phyloP scores from a whole-genome alignment of 2,329 filamentous ascomycete species.

The Cladosporium phlei region DNA sequence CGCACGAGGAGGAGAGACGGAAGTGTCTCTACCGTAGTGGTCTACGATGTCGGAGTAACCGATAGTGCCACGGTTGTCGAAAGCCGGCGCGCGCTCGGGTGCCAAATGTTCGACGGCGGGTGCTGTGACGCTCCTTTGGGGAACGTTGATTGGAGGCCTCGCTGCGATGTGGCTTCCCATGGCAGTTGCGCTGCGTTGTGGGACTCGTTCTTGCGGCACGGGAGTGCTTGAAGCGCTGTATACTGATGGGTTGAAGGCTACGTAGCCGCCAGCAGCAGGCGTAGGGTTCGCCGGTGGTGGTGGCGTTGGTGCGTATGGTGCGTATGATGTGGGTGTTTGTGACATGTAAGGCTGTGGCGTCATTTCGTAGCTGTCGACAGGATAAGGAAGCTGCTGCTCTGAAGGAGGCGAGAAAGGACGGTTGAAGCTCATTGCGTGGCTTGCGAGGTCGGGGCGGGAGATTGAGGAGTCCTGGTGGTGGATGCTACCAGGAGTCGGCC shows the following conservation, averaged over 20 bases:
- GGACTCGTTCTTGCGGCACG: slow-evolving; percentile 13
- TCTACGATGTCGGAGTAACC: slow-evolving; percentile 13
- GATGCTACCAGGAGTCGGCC: slow-evolving; percentile 19
- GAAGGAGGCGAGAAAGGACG: slow-evolving; percentile 18
- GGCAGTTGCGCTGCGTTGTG: slow-evolving; percentile 19
- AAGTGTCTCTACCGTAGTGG: slow-evolving; percentile 1
- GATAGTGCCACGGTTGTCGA: slow-evolving; percentile 2
- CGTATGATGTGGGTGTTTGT: slow-evolving; percentile 10
- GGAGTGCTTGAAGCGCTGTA: slow-evolving; percentile 15
- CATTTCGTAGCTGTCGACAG: slow-evolving; percentile 32
- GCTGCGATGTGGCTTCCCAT: slow-evolving; percentile 1
- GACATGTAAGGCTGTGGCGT: slow-evolving; percentile 16
- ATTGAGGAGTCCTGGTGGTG: slow-evolving; percentile 25
- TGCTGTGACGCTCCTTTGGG: slow-evolving; percentile 22
- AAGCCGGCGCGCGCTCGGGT: not conserved
- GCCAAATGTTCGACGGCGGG: slow-evolving; percentile 13
- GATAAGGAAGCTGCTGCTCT: slow-evolving; percentile 12
- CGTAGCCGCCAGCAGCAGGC: slow-evolving; percentile 25
- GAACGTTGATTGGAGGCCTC: slow-evolving; percentile 13
- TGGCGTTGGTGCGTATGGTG: not conserved
- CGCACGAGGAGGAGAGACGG: not conserved
- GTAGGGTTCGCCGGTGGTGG: slow-evolving; percentile 12
- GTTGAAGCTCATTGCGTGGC: slow-evolving; percentile 15
- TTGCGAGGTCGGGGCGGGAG: slow-evolving; percentile 17
- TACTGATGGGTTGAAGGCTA: slow-evolving; percentile 30